These are phyloP conservation scores for Rhododendron ferrugineum DNA, from an alignment of 148 eudicot genomes.

Conservation along the genomic window DNA sequence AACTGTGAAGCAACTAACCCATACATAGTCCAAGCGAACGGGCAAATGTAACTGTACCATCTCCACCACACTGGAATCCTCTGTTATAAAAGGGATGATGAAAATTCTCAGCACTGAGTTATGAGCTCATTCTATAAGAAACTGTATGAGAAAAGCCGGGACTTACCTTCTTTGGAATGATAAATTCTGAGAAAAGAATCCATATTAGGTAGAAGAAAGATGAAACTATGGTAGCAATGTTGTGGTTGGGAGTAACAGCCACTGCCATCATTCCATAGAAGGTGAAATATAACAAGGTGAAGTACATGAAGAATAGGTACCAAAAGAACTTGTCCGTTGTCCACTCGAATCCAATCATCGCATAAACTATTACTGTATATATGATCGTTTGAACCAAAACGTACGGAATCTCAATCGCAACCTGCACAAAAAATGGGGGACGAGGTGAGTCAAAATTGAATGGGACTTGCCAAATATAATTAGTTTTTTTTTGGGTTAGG, in stretches of 20 bases:
- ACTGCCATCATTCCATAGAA: constrained; percentile 60
- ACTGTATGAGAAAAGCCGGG: neutral
- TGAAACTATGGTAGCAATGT: constrained; percentile 39
- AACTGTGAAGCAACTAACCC: constrained; percentile 47
- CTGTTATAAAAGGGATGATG: constrained; percentile 25
- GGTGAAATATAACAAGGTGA: constrained; percentile 46
- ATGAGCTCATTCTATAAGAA: neutral
- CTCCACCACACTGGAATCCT: constrained; percentile 73
- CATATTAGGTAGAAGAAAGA: constrained; percentile 34
- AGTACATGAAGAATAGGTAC: constrained; percentile 42
- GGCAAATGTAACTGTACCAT: constrained; percentile 40
- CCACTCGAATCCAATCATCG: constrained; percentile 49
- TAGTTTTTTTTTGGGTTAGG: neutral
- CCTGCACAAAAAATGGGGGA: constrained; percentile 21
- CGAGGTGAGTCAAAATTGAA: neutral
- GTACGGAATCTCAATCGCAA: constrained; percentile 39
- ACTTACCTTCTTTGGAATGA: constrained; percentile 40
- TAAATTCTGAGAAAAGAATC: constrained; percentile 47
- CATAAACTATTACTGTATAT: constrained; percentile 35
- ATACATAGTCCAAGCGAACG: constrained; percentile 41
- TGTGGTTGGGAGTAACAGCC: constrained; percentile 41
- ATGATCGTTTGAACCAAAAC: constrained; percentile 30
- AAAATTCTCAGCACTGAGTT: neutral
- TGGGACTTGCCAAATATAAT: neutral
- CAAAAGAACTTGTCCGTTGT: constrained; percentile 41